Conservation (phyloP, 495 filamentous ascomycete genomes). For the Annulohypoxylon nitens region DNA sequence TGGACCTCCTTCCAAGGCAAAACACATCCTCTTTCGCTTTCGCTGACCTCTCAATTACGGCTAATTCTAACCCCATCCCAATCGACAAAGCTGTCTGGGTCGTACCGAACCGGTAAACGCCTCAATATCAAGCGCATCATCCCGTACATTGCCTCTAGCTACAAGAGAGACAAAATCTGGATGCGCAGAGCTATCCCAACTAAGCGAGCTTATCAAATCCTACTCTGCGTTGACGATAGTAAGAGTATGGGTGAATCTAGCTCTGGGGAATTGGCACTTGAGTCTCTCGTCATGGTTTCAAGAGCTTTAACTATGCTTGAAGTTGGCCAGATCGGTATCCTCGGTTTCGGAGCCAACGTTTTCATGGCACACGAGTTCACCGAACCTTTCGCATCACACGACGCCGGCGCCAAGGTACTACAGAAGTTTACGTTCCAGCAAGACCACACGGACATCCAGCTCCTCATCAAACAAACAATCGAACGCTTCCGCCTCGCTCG, state of each 20-base stretch:
- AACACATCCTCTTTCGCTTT: constrained; percentile 87
- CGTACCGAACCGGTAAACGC: constrained; percentile 97
- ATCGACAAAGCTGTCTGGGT: constrained; percentile 95
- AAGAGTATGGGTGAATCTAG: constrained; percentile 88
- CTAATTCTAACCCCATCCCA: constrained; percentile 94
- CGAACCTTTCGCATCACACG: constrained; percentile 77
- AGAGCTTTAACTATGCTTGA: constrained; percentile 91
- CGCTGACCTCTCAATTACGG: constrained; percentile 91
- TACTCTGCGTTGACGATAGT: constrained; percentile 96
- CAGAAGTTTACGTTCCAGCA: constrained; percentile 90
- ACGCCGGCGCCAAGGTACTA: constrained; percentile 84
- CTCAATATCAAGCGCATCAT: constrained; percentile 99
- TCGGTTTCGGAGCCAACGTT: constrained; percentile 89
- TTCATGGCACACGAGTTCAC: constrained; percentile 91
- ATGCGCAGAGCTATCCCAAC: constrained; percentile 91
- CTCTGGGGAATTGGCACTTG: constrained; percentile 77
- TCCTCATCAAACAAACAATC: constrained; percentile 80
- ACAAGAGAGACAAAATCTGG: constrained; percentile 99
- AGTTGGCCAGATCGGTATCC: constrained; percentile 87
- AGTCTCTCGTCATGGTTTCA: constrained; percentile 89
- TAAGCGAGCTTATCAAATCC: constrained; percentile 95
- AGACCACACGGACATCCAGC: constrained; percentile 83
- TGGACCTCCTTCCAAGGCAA: constrained; percentile 87
- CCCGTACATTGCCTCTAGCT: constrained; percentile 95
- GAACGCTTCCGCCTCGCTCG: constrained; percentile 84